These are phyloP conservation scores for Debaryomyces nepalensis DNA, from an alignment of 1,139 yeast genomes.

Conservation along the genomic window DNA sequence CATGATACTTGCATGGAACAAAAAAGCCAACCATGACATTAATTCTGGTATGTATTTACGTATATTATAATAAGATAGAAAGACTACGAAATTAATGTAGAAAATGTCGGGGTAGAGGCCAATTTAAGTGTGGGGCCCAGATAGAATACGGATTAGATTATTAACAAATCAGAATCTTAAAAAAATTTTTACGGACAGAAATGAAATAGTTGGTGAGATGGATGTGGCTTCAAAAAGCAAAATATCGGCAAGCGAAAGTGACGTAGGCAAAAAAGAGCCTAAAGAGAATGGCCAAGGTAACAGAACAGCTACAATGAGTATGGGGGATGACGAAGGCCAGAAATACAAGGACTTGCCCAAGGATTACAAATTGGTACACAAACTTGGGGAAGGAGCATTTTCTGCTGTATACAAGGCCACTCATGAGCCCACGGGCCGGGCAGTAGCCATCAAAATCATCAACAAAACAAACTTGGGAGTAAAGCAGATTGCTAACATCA, in stretches of 20 bases:
- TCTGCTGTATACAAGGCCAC: constrained; percentile 81
- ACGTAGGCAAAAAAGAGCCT: not conserved
- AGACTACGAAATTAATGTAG: too few relatives aligned
- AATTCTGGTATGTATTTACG: constrained; percentile 24
- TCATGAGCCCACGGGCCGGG: constrained; percentile 48
- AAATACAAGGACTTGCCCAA: constrained; percentile 24
- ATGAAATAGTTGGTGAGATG: not conserved
- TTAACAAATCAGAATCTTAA: constrained; percentile 18
- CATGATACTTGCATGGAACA: not conserved
- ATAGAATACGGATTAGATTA: constrained; percentile 1
- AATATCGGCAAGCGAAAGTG: constrained; percentile 1
- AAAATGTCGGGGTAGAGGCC: not conserved
- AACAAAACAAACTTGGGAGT: constrained; percentile 60
- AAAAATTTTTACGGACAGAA: constrained; percentile 15
- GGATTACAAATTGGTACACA: constrained; percentile 27
- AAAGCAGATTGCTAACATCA: constrained; percentile 60
- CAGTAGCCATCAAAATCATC: constrained; percentile 86
- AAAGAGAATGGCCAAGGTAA: not conserved
- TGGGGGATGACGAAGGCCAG: not conserved
- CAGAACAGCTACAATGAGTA: not conserved
- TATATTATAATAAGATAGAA: too few relatives aligned
- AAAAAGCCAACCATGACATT: constrained; percentile 20
- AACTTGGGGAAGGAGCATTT: constrained; percentile 87
- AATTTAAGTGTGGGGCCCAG: not conserved
- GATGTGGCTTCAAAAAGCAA: constrained; percentile 1